Conservation (phyloP, 2,329 filamentous ascomycete species). For the Sporothrix globosa region DNA sequence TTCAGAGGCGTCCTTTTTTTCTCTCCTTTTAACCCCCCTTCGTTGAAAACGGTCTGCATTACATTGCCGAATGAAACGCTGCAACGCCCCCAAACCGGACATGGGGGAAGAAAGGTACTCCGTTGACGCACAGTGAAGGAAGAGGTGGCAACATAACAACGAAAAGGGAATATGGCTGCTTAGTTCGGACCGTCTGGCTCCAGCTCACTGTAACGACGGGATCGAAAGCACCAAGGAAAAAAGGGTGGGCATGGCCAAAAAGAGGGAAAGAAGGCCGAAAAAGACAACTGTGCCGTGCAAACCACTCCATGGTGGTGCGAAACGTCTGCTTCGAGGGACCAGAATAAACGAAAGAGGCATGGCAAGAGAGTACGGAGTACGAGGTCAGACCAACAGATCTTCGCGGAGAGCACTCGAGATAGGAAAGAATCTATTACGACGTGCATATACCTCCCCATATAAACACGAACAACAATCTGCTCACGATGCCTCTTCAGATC, state of each 20-base stretch:
- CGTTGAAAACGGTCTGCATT: not conserved
- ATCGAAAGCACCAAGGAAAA: slow-evolving; percentile 11
- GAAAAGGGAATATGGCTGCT: slow-evolving; percentile 11
- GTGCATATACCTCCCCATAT: not conserved
- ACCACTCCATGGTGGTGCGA: slow-evolving; percentile 3
- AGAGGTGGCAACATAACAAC: slow-evolving; percentile 5
- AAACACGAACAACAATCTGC: not conserved
- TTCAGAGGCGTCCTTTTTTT: not conserved
- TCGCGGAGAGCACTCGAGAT: not conserved
- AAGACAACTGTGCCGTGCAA: not conserved
- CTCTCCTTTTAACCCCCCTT: not conserved
- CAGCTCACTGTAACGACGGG: slow-evolving; percentile 19
- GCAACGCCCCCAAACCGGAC: slow-evolving; percentile 22
- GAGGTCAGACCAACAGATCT: not conserved
- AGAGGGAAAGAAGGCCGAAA: not conserved
- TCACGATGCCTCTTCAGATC: not conserved
- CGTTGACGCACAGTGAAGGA: too few relatives aligned
- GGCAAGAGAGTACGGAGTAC: not conserved
- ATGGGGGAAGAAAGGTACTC: not conserved
- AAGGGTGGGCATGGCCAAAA: not conserved
- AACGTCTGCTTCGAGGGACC: not conserved
- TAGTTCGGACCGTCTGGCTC: slow-evolving; percentile 1
- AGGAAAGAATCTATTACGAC: too few relatives aligned
- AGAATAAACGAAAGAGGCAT: slow-evolving; percentile 12
- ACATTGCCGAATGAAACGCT: slow-evolving; percentile 30